Base-by-base conservation (phyloP, 169 alveolate genomes). In the Cytauxzoon felis region DNA sequence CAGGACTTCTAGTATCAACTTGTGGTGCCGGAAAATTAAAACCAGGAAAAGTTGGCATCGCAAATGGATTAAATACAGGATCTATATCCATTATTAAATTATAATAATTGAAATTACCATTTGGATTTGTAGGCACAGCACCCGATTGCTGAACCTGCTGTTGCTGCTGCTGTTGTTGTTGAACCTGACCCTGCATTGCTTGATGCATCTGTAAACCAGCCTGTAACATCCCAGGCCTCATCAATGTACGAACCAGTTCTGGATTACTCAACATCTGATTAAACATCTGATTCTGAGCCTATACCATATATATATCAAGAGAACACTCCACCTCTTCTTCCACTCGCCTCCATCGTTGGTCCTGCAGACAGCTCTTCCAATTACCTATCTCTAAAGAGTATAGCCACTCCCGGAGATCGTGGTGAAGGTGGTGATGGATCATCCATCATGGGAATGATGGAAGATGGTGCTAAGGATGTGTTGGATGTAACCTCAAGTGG, bases 261-360 rank as follows among this genome's bases (percentile, higher is more conserved):
- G 96, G 96, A 70, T 90, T 90, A 63, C 84, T 87, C 48, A 88
- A 52, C 89, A 91, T 89, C 43, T 88, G 92, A 47, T 60, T 72
- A 63, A 89, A 66, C 80, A 91, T 70, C 32, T 92, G 94, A 62
- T 88, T 90, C 45, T 85, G 92, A 36, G 57, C 29, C 75, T 13
- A 36, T 29, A 24, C 9, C 4, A 4, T 7, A 59, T 4, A 59
- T 59, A n/a, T n/a, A n/a, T n/a, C n/a, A n/a, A n/a, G n/a, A n/a
- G n/a, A n/a, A n/a, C n/a, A 13, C 13, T 38, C n/a, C 13, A 38
- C 13, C 13, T 38, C 45, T 38, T 38, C 13, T 13, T 38, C n/a
- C n/a, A n/a, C n/a, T n/a, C n/a, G n/a, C n/a, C n/a, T n/a, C n/a
- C n/a, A n/a, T n/a, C n/a, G n/a, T n/a, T n/a, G n/a, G n/a, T n/a